phyloP scores from a whole-genome alignment of 257 asterid species.

The Phtheirospermum japonicum region DNA sequence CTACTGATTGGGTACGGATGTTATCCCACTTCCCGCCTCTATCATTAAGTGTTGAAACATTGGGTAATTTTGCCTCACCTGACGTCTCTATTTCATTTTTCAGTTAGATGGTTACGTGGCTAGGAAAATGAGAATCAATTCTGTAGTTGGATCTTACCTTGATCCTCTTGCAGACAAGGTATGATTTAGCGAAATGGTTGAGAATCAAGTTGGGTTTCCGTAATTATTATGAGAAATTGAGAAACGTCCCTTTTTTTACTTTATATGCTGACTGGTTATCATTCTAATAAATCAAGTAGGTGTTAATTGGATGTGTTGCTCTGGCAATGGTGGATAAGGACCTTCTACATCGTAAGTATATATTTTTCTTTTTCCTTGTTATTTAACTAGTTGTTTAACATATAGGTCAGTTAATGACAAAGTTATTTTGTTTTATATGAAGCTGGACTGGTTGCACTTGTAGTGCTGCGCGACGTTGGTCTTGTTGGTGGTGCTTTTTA shows the following conservation, averaged over 20 bases:
- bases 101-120: constrained; percentile 96
- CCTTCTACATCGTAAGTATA: constrained; percentile 74
- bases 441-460: constrained; percentile 85
- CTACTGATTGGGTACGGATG: constrained; percentile 81
- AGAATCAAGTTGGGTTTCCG: constrained; percentile 18
- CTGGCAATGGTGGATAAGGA: constrained; percentile 88
- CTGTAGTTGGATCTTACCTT: constrained; percentile 95
- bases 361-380: constrained; percentile 5
- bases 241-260: not conserved
- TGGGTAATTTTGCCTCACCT: constrained; percentile 8
- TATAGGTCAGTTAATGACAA: constrained; percentile 8
- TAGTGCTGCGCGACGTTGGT: constrained; percentile 78
- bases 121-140: constrained; percentile 81
- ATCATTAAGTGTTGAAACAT: not conserved
- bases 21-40: not conserved
- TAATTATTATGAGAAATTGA: constrained; percentile 4
- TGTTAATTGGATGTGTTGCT: constrained; percentile 81
- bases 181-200: constrained; percentile 22
- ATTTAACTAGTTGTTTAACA: too few relatives aligned
- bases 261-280: not conserved
- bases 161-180: constrained; percentile 99
- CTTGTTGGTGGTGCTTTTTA: constrained; percentile 87
- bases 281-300: constrained; percentile 39
- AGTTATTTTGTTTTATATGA: constrained; percentile 28
- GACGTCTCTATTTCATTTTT: constrained; percentile 26